Evolutionary conservation across 306 rosid species (phyloP), one percentile per base, ranked within the genome.

Genomic region (Begonia fuchsioides): DNA sequence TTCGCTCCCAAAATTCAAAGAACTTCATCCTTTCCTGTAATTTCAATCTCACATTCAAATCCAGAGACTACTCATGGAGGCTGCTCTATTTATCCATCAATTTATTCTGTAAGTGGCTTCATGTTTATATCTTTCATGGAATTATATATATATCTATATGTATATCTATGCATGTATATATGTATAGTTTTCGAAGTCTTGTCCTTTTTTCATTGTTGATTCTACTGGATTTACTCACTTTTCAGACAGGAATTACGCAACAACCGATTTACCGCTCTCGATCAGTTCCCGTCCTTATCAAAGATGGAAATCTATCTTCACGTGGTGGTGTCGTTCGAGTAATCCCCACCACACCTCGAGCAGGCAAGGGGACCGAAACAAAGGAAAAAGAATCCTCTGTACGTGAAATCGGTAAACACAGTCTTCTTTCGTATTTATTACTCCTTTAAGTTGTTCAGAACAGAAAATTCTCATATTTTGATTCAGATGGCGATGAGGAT

Each of bases 11-110:
- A 59, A 57, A 52, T 38, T 61, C 73, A 64, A 52, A 69, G 54
- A 57, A n/a, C 67, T 1, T 70, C 88, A 49, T 79, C 93, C 52
- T 64, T 75, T 59, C 90, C 86, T 5, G 71, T 40, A 56, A 70
- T 76, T 1, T 81, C 94, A 15, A 52, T 64, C 39, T 43, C 87
- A 47, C 80, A 67, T 46, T 83, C 87, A 47, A 73, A 68, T 64
- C 82, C 78, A 26, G 86, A 49, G 66, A 78, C 74, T 38, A 45
- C 65, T 50, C 80, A 78, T 65, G 88, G 86, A 51, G 69, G 73
- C 46, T 64, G 55, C 71, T n/a, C 41, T 13, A 38, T 8, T 54
- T 64, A 41, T 58, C 41, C 60, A 15, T 60, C 54, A 47, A 45
- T 57, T 49, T 43, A 55, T 43, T 32, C 20, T 63, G 77, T 81